Evolutionary conservation across 768 basidiomycete species (phyloP).

Genomic region (Leccinellum luteum): DNA sequence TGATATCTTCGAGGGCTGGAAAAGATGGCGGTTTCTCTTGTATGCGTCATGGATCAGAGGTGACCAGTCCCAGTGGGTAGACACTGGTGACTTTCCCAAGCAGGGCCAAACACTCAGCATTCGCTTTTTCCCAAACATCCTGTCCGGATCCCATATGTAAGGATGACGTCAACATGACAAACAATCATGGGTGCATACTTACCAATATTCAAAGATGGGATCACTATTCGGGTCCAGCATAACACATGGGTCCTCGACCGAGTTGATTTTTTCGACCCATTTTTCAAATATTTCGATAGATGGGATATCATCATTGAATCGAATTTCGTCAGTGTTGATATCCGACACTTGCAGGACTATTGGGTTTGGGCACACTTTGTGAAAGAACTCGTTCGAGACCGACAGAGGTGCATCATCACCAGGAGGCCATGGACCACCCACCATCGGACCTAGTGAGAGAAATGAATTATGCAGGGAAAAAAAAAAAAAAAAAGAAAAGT

Average conservation of each 20-base stretch:
- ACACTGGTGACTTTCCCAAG: conserved; percentile 33
- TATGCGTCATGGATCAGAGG: conserved; percentile 33
- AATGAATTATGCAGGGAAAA: neutral
- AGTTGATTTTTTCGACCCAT: conserved; percentile 37
- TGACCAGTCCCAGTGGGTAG: conserved; percentile 40
- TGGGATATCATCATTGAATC: conserved; percentile 24
- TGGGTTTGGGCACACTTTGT: conserved; percentile 40
- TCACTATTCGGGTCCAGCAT: conserved; percentile 27
- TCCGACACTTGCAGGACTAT: conserved; percentile 31
- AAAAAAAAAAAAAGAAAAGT: neutral
- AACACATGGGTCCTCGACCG: conserved; percentile 39
- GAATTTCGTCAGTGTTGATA: conserved; percentile 29
- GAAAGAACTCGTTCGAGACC: conserved; percentile 37
- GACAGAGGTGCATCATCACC: conserved; percentile 34
- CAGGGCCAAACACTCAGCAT: conserved; percentile 36
- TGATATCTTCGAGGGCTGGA: conserved; percentile 4
- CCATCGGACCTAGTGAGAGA: conserved; percentile 35
- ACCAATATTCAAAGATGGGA: conserved; percentile 39
- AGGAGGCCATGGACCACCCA: conserved; percentile 37
- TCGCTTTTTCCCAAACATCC: conserved; percentile 35
- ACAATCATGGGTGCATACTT: conserved; percentile 4
- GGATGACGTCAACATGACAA: neutral
- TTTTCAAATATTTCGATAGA: conserved; percentile 33
- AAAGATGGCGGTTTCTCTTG: conserved; percentile 28
- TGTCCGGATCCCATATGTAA: conserved; percentile 5